Conservation (phyloP, 2,329 filamentous ascomycete genomes). For the Epichloe sibirici region DNA sequence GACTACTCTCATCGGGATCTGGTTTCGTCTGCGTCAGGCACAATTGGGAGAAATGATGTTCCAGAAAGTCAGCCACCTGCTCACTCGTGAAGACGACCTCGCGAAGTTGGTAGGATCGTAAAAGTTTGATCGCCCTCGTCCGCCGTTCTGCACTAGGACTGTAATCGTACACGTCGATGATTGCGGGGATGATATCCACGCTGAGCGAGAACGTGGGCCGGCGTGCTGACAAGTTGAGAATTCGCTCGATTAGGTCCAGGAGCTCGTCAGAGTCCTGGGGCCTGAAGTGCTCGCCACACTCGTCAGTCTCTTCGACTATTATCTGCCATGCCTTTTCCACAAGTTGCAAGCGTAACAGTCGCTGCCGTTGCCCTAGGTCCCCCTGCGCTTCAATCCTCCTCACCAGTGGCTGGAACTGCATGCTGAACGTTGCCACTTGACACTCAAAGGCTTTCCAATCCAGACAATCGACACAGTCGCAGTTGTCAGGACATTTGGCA, state of each 20-base stretch:
- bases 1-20: not conserved
- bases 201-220: slow-evolving; percentile 1
- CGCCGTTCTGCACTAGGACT: not conserved
- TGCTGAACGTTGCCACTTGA: not conserved
- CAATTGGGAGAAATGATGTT: slow-evolving; percentile 1
- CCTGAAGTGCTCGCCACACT: not conserved
- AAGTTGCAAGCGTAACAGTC: not conserved
- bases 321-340: slow-evolving; percentile 1
- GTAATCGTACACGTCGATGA: slow-evolving; percentile 2
- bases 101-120: slow-evolving; percentile 1
- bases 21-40: not conserved
- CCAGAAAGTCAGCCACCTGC: slow-evolving; percentile 3
- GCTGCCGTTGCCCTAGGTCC: not conserved
- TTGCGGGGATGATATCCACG: slow-evolving; percentile 1
- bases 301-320: not conserved
- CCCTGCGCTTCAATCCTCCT: not conserved
- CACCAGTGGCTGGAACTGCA: not conserved
- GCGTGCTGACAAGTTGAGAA: not conserved
- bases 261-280: not conserved
- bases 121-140: not conserved
- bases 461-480: not conserved
- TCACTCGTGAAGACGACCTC: slow-evolving; percentile 3
- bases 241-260: slow-evolving; percentile 3
- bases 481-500: not conserved
- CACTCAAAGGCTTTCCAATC: not conserved